Evolutionary conservation across 164 flowering plant species (phyloP).

Genomic region (Vitis riparia): DNA sequence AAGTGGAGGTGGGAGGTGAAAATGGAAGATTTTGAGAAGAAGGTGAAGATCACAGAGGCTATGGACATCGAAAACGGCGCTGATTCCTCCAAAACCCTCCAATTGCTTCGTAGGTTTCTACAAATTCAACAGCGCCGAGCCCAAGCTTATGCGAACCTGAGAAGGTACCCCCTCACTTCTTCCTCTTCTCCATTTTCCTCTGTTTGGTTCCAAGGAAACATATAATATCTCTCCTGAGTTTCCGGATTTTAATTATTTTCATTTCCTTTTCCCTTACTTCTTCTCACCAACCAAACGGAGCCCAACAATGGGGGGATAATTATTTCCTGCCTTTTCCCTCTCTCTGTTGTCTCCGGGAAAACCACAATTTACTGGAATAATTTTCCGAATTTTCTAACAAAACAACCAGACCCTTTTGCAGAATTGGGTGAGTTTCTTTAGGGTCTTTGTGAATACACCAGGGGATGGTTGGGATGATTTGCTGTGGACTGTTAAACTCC

Average conservation of each 20-base stretch:
- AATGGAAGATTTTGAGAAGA: slow-evolving; percentile 33
- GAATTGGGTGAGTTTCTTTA: too few relatives aligned
- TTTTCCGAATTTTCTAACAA: too few relatives aligned
- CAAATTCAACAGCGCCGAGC: slow-evolving; percentile 38
- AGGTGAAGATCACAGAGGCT: slow-evolving; percentile 20
- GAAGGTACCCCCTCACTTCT: slow-evolving; percentile 12
- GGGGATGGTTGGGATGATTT: too few relatives aligned
- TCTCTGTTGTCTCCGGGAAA: too few relatives aligned
- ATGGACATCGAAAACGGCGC: slow-evolving; percentile 16
- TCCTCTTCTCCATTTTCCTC: not conserved
- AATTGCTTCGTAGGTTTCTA: slow-evolving; percentile 34
- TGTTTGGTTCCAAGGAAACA: too few relatives aligned
- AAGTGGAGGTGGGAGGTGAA: not conserved
- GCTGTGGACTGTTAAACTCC: too few relatives aligned
- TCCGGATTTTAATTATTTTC: not conserved
- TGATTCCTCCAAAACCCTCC: slow-evolving; percentile 12
- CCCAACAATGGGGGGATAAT: too few relatives aligned
- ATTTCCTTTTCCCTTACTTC: not conserved
- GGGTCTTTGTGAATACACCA: too few relatives aligned
- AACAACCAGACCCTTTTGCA: too few relatives aligned
- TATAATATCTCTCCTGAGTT: not conserved
- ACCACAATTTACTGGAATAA: too few relatives aligned
- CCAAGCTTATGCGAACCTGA: slow-evolving; percentile 36
- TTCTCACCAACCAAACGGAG: not conserved
- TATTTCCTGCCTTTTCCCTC: too few relatives aligned